phyloP scores from a whole-genome alignment of 2,329 filamentous ascomycete species.

The Sporothrix humicola region DNA sequence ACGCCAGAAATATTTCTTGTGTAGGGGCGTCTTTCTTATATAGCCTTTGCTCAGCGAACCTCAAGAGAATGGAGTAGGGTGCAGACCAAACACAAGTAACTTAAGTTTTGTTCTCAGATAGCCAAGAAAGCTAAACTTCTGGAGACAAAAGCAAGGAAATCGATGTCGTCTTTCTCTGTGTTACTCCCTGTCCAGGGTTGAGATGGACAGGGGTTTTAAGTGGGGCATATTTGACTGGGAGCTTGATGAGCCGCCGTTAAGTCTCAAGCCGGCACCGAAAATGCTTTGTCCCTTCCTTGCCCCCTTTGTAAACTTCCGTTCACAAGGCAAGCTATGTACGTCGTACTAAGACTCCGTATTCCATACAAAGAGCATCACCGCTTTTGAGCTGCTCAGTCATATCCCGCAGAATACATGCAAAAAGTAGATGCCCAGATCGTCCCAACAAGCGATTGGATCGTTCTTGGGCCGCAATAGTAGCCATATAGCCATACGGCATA shows the following conservation, averaged over 20 bases:
- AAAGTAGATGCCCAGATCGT: no score
- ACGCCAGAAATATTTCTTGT: no score
- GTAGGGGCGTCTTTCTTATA: no score
- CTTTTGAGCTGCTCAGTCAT: slow-evolving; percentile 9
- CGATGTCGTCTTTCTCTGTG: slow-evolving; percentile 4
- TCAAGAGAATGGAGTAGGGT: no score
- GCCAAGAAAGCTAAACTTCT: slow-evolving; percentile 9
- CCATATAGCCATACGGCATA: not conserved
- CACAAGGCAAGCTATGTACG: not conserved
- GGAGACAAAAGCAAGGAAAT: slow-evolving; percentile 12
- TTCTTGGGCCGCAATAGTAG: not conserved
- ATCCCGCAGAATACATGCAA: not conserved
- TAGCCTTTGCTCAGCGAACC: no score
- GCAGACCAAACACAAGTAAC: no score
- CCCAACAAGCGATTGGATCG: no score
- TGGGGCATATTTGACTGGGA: not conserved
- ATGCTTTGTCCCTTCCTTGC: no score
- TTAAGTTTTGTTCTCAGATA: not conserved
- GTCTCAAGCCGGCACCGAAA: no score
- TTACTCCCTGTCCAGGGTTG: slow-evolving; percentile 3
- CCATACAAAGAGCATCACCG: not conserved
- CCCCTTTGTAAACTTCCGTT: no score
- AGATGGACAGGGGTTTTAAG: not conserved
- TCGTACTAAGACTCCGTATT: not conserved
- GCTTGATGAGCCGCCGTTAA: not conserved